These are phyloP conservation scores for Dipteronia sinensis DNA, from an alignment of 345 rosid species.

Conservation along the genomic window DNA sequence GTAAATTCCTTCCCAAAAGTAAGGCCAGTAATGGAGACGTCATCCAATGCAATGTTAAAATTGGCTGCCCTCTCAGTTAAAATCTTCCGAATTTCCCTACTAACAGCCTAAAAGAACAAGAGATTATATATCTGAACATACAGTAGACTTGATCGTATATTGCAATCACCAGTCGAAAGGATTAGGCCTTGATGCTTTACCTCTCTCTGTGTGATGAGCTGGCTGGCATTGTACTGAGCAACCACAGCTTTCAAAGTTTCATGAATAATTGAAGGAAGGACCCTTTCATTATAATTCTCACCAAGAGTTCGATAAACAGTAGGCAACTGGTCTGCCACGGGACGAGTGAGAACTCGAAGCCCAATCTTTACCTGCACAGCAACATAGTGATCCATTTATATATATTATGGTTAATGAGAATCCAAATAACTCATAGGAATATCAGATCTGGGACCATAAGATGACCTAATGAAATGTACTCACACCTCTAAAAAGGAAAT, in stretches of 20 bases:
- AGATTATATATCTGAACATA: not conserved
- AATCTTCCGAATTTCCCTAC: slow-evolving; percentile 85
- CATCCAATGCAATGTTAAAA: slow-evolving; percentile 80
- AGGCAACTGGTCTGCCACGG: slow-evolving; percentile 68
- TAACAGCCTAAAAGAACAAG: slow-evolving; percentile 54
- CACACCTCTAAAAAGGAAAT: not conserved
- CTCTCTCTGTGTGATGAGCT: slow-evolving; percentile 96
- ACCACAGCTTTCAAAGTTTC: slow-evolving; percentile 94
- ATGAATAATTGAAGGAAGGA: slow-evolving; percentile 87
- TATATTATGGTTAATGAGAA: not conserved
- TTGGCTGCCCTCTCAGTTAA: slow-evolving; percentile 77
- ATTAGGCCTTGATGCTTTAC: slow-evolving; percentile 28
- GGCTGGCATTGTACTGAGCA: slow-evolving; percentile 96
- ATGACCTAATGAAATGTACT: not conserved
- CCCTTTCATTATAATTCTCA: slow-evolving; percentile 83
- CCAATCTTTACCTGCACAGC: slow-evolving; percentile 80
- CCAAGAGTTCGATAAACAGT: slow-evolving; percentile 79
- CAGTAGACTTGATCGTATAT: not conserved
- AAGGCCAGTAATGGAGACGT: slow-evolving; percentile 83
- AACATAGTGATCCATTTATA: slow-evolving; percentile 16
- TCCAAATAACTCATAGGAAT: not conserved
- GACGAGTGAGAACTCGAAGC: slow-evolving; percentile 94
- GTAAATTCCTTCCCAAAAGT: slow-evolving; percentile 95
- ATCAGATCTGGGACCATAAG: not conserved
- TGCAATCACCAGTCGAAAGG: not conserved